Conservation (phyloP, 2,329 filamentous ascomycete species). For the Alternaria consortialis region DNA sequence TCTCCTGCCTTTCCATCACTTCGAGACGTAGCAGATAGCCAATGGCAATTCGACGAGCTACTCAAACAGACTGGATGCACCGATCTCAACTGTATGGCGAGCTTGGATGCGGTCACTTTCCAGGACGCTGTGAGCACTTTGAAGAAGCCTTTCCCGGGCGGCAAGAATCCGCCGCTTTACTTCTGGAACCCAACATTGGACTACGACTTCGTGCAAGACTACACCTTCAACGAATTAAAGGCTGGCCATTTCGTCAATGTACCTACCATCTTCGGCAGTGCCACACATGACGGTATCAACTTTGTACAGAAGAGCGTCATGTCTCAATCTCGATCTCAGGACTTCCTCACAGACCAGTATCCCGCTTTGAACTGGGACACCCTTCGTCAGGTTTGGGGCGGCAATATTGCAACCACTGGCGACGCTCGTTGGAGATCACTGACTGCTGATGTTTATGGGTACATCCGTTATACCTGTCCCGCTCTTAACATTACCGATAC, state of each 20-base stretch:
- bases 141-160: conserved; percentile 51
- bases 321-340: conserved; percentile 43
- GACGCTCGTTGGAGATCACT: conserved; percentile 45
- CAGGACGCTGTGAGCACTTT: conserved; percentile 50
- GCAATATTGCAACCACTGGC: conserved; percentile 34
- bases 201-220: conserved; percentile 53
- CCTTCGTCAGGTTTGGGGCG: conserved; percentile 45
- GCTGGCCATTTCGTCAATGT: conserved; percentile 52
- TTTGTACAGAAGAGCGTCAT: conserved; percentile 52
- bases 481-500: conserved; percentile 53
- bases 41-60: conserved; percentile 55
- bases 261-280: conserved; percentile 56
- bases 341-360: conserved; percentile 53
- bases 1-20: conserved; percentile 53
- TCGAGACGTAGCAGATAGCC: conserved; percentile 48
- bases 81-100: conserved; percentile 51
- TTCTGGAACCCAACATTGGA: conserved; percentile 57
- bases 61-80: conserved; percentile 48
- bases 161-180: conserved; percentile 44
- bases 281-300: conserved; percentile 55
- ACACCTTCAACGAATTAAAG: conserved; percentile 50
- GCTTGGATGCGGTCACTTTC: conserved; percentile 48
- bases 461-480: conserved; percentile 61
- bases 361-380: conserved; percentile 41
- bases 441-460: conserved; percentile 56